Evolutionary conservation across 257 asterid genomes (phyloP), one percentile per base, ranked within the genome.

Genomic region (Handroanthus guayacan): DNA sequence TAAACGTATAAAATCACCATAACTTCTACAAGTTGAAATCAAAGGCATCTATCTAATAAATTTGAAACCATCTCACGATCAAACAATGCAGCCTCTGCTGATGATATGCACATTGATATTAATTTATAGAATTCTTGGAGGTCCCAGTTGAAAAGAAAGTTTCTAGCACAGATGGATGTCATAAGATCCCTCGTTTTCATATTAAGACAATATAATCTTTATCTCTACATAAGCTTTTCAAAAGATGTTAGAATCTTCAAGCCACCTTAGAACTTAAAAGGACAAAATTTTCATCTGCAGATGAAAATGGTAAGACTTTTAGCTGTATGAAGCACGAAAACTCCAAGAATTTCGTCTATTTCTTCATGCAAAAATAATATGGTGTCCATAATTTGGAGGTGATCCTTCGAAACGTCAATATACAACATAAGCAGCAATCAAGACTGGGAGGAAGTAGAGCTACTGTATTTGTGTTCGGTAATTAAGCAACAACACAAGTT

Each of bases 381-480:
- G 41, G 5, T 67, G 25, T 67, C 25, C 25, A 48, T 25, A 7
- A 18, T 44, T 37, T 64, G 43, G 85, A 88, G 93, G 89, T 86
- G 3, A 74, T 80, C 67, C 71, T 79, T 54, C 67, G 75, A 64
- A 82, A 82, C 74, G 76, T 65, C 16, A 69, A 69, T 9, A 72
- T 36, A 58, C 76, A 68, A 62, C 47, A 69, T 51, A 79, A 75
- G 58, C 79, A 83, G 68, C 74, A 75, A 25, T 71, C 70, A 34
- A 85, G 56, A 65, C 85, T 69, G 44, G 94, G 92, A 78, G 94
- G 92, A 63, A 67, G 20, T 36, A 82, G 88, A 79, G 90, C 92
- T 51, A 39, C 92, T 43, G 14, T 84, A 25, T 87, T 87, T 62
- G 90, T 81, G 56, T 84, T 25, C 31, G 31, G 31, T 25, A 25